Evolutionary conservation across 495 filamentous ascomycete genomes (phyloP).

Genomic region (Podospora appendiculata): DNA sequence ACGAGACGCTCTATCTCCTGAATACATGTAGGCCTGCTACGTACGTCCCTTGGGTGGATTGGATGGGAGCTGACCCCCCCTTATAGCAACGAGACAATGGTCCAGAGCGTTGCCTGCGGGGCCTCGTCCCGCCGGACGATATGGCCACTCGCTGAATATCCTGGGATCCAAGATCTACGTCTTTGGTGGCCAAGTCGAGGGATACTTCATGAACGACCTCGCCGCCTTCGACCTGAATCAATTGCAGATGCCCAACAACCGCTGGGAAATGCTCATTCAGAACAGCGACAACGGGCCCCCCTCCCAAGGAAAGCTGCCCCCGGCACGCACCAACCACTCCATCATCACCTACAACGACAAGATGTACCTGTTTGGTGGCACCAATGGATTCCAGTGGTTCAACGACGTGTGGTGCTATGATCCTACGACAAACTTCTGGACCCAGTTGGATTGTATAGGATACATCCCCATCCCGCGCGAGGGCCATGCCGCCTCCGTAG

Average conservation of each 20-base stretch:
- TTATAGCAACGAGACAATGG: conserved; percentile 91
- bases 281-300: conserved; percentile 64
- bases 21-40: conserved; percentile 75
- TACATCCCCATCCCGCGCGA: conserved; percentile 92
- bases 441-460: conserved; percentile 87
- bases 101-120: conserved; percentile 83
- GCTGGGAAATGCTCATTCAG: conserved; percentile 84
- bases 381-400: conserved; percentile 91
- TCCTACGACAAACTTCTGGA: conserved; percentile 72
- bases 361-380: conserved; percentile 95
- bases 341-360: conserved; percentile 89
- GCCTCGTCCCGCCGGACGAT: conserved; percentile 77
- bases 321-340: conserved; percentile 90
- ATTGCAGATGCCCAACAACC: conserved; percentile 76
- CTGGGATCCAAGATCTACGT: conserved; percentile 93
- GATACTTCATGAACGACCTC: conserved; percentile 97
- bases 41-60: not conserved
- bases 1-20: conserved; percentile 91
- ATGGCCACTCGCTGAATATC: conserved; percentile 95
- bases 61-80: conserved; percentile 10
- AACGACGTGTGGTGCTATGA: conserved; percentile 99
- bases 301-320: conserved; percentile 64
- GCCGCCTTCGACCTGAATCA: conserved; percentile 94
- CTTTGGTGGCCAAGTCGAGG: conserved; percentile 96
- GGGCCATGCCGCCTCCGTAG: conserved; percentile 88